These are phyloP conservation scores for Benincasa hispida DNA, from an alignment of 306 rosid genomes.

Conservation along the genomic window DNA sequence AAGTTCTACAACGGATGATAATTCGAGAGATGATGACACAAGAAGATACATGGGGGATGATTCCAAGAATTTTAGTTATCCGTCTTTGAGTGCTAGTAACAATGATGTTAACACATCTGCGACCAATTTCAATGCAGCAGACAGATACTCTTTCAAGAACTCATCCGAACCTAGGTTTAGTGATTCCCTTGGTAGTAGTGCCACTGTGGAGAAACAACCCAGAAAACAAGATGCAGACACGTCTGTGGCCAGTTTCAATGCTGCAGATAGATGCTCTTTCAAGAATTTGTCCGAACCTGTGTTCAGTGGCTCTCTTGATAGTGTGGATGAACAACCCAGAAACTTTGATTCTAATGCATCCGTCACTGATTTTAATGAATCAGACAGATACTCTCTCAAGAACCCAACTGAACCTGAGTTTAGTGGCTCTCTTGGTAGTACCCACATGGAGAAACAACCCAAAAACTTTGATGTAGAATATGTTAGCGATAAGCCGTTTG, in stretches of 20 bases:
- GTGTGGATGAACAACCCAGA: conserved; percentile 25
- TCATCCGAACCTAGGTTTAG: conserved; percentile 28
- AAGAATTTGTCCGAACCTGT: conserved; percentile 27
- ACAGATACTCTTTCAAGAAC: conserved; percentile 22
- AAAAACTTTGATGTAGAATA: conserved; percentile 24
- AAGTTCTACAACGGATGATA: conserved; percentile 25
- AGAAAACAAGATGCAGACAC: conserved; percentile 12
- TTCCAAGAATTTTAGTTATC: conserved; percentile 16
- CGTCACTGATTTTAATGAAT: conserved; percentile 20
- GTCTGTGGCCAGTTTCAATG: conserved; percentile 19
- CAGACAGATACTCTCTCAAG: conserved; percentile 23
- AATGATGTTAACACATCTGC: conserved; percentile 20
- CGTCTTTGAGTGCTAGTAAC: conserved; percentile 24
- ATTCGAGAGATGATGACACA: conserved; percentile 17
- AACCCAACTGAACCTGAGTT: conserved; percentile 29
- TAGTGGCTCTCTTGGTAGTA: conserved; percentile 18
- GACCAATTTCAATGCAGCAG: conserved; percentile 20
- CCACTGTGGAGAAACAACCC: conserved; percentile 23
- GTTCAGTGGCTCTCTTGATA: conserved; percentile 17
- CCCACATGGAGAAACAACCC: conserved; percentile 24
- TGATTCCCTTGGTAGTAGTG: conserved; percentile 17
- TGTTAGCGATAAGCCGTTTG: conserved; percentile 21
- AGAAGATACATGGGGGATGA: conserved; percentile 18
- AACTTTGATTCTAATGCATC: conserved; percentile 9
- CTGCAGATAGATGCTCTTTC: conserved; percentile 22